phyloP scores from a whole-genome alignment of 306 rosid genomes.

The Boehmeria nivea region DNA sequence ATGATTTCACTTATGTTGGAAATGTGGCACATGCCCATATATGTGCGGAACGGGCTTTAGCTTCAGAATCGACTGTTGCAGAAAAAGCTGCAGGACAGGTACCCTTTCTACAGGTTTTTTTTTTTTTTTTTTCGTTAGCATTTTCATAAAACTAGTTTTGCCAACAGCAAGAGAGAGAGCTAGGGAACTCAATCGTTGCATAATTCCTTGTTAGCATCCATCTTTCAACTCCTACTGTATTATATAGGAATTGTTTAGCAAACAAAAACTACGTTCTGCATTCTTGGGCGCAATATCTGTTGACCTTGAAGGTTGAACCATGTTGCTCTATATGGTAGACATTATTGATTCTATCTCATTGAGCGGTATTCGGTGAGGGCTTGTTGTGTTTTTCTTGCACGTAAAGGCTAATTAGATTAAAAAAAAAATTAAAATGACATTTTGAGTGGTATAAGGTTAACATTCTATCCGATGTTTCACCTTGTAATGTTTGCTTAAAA shows the following conservation, averaged over 20 bases:
- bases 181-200: neutral
- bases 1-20: conserved; percentile 92
- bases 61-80: conserved; percentile 55
- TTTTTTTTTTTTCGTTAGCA: neutral
- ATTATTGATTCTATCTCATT: neutral
- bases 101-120: neutral
- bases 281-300: neutral
- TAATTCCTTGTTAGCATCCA: neutral
- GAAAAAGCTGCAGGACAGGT: conserved; percentile 96
- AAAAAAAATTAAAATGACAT: neutral
- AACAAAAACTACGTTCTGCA: too few species aligned
- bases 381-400: neutral
- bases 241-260: neutral
- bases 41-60: conserved; percentile 89
- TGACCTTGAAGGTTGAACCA: neutral
- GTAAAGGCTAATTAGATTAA: neutral
- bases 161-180: too few species aligned
- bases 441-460: neutral
- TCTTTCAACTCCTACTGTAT: neutral
- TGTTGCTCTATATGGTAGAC: neutral
- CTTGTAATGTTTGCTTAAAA: neutral
- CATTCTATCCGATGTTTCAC: neutral
- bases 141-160: neutral
- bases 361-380: neutral
- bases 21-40: conserved; percentile 92